Evolutionary conservation across 768 basidiomycete species (phyloP).

Genomic region (Hygrophorus pudorinus): DNA sequence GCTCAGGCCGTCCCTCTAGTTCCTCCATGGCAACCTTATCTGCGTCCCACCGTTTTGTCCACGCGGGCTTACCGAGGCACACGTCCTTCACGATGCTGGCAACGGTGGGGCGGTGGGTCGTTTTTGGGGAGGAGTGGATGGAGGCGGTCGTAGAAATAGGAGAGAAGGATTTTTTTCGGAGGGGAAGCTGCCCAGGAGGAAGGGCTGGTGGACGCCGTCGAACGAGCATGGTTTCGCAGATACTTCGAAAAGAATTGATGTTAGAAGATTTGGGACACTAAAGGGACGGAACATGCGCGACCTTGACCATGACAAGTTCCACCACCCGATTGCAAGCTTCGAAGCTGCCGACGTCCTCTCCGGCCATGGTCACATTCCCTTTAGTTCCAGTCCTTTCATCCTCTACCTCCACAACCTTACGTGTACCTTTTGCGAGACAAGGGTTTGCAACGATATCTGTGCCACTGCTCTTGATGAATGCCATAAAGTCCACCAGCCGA

Average conservation of each 20-base stretch:
- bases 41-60: slow-evolving; percentile 41
- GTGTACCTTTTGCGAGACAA: slow-evolving; percentile 65
- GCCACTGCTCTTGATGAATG: slow-evolving; percentile 15
- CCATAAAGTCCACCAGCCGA: slow-evolving; percentile 83
- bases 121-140: slow-evolving; percentile 50
- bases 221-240: slow-evolving; percentile 97
- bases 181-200: slow-evolving; percentile 80
- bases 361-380: slow-evolving; percentile 77
- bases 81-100: slow-evolving; percentile 57
- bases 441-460: slow-evolving; percentile 51
- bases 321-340: slow-evolving; percentile 79
- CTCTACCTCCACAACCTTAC: slow-evolving; percentile 53
- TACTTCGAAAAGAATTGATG: slow-evolving; percentile 25
- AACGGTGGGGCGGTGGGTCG: slow-evolving; percentile 27
- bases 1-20: slow-evolving; percentile 78
- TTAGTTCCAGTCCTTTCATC: slow-evolving; percentile 27
- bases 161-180: slow-evolving; percentile 80
- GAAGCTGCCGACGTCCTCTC: slow-evolving; percentile 72
- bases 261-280: not conserved
- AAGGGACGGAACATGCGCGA: slow-evolving; percentile 50
- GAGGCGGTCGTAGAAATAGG: slow-evolving; percentile 97
- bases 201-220: slow-evolving; percentile 95
- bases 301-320: slow-evolving; percentile 89
- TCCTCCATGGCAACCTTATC: slow-evolving; percentile 38
- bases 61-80: slow-evolving; percentile 57